Evolutionary conservation across 2,329 filamentous ascomycete species (phyloP).

Genomic region (Aspergillus vadensis): DNA sequence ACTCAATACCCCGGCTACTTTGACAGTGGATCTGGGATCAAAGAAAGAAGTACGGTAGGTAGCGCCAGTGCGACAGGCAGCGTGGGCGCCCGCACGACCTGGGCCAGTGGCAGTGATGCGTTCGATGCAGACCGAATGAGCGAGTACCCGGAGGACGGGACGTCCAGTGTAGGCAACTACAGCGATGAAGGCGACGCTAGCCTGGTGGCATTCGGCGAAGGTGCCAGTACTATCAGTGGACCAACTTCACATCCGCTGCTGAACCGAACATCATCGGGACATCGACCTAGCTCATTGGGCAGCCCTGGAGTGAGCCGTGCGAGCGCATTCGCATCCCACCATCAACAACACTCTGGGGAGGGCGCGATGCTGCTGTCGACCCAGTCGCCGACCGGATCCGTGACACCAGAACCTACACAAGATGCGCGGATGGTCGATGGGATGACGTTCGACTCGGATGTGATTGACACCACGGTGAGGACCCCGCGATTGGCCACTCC

Average conservation of each 20-base stretch:
- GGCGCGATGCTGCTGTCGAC: slow-evolving; percentile 45
- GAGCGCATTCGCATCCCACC: slow-evolving; percentile 30
- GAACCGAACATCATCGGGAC: slow-evolving; percentile 38
- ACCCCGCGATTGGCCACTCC: slow-evolving; percentile 56
- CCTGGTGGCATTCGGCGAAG: slow-evolving; percentile 89
- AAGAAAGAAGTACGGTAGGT: slow-evolving; percentile 87
- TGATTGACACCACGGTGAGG: slow-evolving; percentile 66
- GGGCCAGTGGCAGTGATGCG: slow-evolving; percentile 65
- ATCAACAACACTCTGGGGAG: slow-evolving; percentile 32
- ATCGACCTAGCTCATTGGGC: slow-evolving; percentile 43
- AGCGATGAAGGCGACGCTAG: slow-evolving; percentile 83
- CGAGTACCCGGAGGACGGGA: slow-evolving; percentile 67
- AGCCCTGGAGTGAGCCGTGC: slow-evolving; percentile 40
- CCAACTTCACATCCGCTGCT: slow-evolving; percentile 65
- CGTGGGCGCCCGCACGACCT: slow-evolving; percentile 67
- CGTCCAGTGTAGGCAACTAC: slow-evolving; percentile 72
- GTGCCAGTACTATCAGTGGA: slow-evolving; percentile 80
- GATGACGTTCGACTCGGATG: slow-evolving; percentile 62
- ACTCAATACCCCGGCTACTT: slow-evolving; percentile 70
- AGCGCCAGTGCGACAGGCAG: slow-evolving; percentile 81
- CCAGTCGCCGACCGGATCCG: slow-evolving; percentile 38
- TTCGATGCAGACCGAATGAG: slow-evolving; percentile 59
- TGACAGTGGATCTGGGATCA: slow-evolving; percentile 70
- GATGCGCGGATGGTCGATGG: slow-evolving; percentile 70
- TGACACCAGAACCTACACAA: slow-evolving; percentile 44